Evolutionary conservation across 2,329 filamentous ascomycete species (phyloP).

Genomic region (Beauveria sp.): DNA sequence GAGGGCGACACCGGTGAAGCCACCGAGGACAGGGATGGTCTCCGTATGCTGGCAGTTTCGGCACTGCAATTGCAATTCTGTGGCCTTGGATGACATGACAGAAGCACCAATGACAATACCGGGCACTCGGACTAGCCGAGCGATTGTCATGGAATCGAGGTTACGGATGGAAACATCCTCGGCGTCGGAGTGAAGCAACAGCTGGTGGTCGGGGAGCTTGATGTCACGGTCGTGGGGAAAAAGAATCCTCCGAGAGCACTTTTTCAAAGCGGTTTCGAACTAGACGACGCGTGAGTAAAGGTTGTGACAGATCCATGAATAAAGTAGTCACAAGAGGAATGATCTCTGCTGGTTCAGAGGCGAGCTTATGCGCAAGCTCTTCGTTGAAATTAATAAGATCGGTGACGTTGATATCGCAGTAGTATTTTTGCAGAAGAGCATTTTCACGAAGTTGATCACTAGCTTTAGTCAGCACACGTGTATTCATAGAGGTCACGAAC

Average conservation of each 20-base stretch:
- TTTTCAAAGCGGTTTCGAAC: conserved; percentile 87
- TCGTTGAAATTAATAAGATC: conserved; percentile 96
- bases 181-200: conserved; percentile 87
- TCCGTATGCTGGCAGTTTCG: conserved; percentile 72
- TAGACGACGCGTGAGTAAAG: conserved; percentile 27
- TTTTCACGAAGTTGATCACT: conserved; percentile 93
- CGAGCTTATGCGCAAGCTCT: conserved; percentile 82
- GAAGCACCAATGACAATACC: conserved; percentile 97
- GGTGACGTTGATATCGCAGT: conserved; percentile 90
- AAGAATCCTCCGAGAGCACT: conserved; percentile 88
- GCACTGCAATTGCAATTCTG: conserved; percentile 77
- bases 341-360: conserved; percentile 83
- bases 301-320: neutral
- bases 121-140: conserved; percentile 89
- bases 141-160: conserved; percentile 85
- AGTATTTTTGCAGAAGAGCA: conserved; percentile 87
- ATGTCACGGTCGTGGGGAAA: conserved; percentile 65
- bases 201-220: conserved; percentile 80
- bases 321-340: conserved; percentile 67
- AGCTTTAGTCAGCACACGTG: conserved; percentile 45
- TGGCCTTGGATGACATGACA: conserved; percentile 93
- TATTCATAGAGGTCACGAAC: conserved; percentile 14
- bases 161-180: conserved; percentile 90
- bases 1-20: conserved; percentile 80
- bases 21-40: conserved; percentile 66